A percentile compares a stretch with the other conserved stretches of the same genome.
These are phyloP conservation scores for Aspergillus piperis DNA, from an alignment of 2,329 filamentous ascomycete species.

Conservation along the genomic window DNA sequence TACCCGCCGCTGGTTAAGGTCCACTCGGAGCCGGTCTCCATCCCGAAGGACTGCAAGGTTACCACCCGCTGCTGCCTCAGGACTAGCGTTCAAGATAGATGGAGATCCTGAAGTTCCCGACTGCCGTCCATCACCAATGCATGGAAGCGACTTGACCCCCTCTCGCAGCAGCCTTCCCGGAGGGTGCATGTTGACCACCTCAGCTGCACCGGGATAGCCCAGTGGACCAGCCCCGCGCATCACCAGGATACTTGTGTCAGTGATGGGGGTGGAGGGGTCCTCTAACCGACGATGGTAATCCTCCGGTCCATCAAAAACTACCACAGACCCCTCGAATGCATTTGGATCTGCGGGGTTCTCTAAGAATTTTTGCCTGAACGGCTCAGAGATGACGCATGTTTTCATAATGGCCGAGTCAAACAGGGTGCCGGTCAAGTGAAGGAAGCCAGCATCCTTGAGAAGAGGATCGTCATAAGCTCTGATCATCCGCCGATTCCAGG, in stretches of 20 bases:
- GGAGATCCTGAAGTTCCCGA: slow-evolving; percentile 58
- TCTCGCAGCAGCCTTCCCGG: slow-evolving; percentile 48
- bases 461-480: slow-evolving; percentile 49
- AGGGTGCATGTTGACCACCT: slow-evolving; percentile 57
- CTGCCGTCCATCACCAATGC: slow-evolving; percentile 58
- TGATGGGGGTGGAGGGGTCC: slow-evolving; percentile 40
- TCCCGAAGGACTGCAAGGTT: slow-evolving; percentile 55
- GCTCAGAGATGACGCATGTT: slow-evolving; percentile 52
- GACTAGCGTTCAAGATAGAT: slow-evolving; percentile 58
- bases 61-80: slow-evolving; percentile 57
- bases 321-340: slow-evolving; percentile 51
- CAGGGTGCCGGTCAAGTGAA: slow-evolving; percentile 51
- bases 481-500: slow-evolving; percentile 55
- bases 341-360: slow-evolving; percentile 49
- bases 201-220: slow-evolving; percentile 54
- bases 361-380: slow-evolving; percentile 50
- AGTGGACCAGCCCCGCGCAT: slow-evolving; percentile 54
- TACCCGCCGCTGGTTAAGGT: slow-evolving; percentile 52
- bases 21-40: slow-evolving; percentile 54
- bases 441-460: slow-evolving; percentile 54
- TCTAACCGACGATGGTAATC: slow-evolving; percentile 51
- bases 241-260: slow-evolving; percentile 48
- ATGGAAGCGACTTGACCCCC: slow-evolving; percentile 51
- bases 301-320: slow-evolving; percentile 55
- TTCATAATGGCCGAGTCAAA: slow-evolving; percentile 59